These are phyloP conservation scores for Volvox reticuliferus DNA, from an alignment of 139 green algal genomes.

Conservation along the genomic window DNA sequence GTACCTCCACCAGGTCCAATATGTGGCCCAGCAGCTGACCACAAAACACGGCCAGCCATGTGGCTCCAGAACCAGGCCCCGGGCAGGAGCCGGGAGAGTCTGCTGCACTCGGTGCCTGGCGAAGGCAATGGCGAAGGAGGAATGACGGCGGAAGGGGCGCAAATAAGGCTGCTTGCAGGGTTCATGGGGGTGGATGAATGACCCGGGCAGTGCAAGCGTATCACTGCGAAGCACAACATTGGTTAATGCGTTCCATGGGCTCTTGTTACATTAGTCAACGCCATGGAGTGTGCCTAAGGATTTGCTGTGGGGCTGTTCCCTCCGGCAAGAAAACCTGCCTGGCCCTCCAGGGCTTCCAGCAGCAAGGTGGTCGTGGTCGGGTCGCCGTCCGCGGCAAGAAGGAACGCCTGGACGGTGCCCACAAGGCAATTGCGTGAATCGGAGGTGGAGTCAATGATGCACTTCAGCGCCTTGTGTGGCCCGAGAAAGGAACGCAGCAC, in stretches of 20 bases:
- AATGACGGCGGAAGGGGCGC: not conserved
- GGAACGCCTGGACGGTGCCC: conserved; percentile 35
- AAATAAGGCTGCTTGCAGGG: not conserved
- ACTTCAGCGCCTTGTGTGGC: conserved; percentile 11
- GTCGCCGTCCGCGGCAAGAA: conserved; percentile 38
- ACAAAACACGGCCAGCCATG: conserved; percentile 40
- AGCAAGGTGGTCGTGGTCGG: conserved; percentile 47
- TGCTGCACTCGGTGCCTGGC: not conserved
- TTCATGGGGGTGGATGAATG: not conserved
- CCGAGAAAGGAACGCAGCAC: conserved; percentile 32
- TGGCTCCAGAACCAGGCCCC: conserved; percentile 21
- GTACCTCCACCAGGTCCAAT: not conserved
- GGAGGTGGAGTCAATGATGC: conserved; percentile 1
- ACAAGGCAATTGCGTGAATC: conserved; percentile 1
- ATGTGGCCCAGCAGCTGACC: conserved; percentile 26
- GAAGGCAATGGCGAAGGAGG: not conserved
- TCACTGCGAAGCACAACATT: not conserved
- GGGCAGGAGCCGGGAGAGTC: not conserved
- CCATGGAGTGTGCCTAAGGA: not conserved
- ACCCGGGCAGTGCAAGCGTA: not conserved
- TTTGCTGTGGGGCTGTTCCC: not conserved
- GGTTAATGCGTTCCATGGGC: not conserved
- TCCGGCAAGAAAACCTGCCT: conserved; percentile 10
- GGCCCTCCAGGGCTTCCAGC: conserved; percentile 45
- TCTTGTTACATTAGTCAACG: not conserved